These are phyloP conservation scores for Sclerotinia sclerotiorum DNA, from an alignment of 2,329 filamentous ascomycete species.

Conservation along the genomic window DNA sequence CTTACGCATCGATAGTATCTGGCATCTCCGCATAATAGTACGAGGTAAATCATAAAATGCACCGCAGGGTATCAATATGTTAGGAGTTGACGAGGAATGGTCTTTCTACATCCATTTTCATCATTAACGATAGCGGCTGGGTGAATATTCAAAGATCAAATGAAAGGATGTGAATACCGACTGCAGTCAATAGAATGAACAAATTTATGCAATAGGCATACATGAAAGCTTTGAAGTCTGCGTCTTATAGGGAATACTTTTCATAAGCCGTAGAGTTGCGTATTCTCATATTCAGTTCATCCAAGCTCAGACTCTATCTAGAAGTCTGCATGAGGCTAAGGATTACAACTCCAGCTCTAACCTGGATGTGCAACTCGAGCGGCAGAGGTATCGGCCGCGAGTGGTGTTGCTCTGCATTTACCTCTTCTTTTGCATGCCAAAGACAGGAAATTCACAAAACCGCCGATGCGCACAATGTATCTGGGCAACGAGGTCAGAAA, in stretches of 20 bases:
- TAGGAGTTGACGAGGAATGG: background rate
- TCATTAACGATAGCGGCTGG: background rate
- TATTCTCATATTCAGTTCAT: no score
- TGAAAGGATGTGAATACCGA: background rate
- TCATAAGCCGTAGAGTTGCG: background rate
- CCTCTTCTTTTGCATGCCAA: background rate
- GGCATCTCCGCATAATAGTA: background rate
- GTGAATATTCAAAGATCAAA: background rate
- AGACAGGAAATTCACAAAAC: no score
- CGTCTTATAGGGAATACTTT: background rate
- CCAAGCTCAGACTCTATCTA: background rate
- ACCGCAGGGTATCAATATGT: no score
- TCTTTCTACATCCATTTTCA: background rate
- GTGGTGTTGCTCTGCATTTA: background rate
- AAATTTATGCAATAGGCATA: no score
- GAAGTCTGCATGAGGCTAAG: no score
- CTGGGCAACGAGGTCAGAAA: background rate
- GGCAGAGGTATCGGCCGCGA: background rate
- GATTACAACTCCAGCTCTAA: background rate
- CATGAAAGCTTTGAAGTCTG: background rate
- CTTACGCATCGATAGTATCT: background rate
- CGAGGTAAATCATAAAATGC: background rate
- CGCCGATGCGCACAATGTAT: background rate
- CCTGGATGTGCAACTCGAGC: background rate
- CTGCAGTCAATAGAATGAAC: no score